These are phyloP conservation scores for Lactifluus hygrophoroides DNA, from an alignment of 768 basidiomycete species.

Conservation along the genomic window DNA sequence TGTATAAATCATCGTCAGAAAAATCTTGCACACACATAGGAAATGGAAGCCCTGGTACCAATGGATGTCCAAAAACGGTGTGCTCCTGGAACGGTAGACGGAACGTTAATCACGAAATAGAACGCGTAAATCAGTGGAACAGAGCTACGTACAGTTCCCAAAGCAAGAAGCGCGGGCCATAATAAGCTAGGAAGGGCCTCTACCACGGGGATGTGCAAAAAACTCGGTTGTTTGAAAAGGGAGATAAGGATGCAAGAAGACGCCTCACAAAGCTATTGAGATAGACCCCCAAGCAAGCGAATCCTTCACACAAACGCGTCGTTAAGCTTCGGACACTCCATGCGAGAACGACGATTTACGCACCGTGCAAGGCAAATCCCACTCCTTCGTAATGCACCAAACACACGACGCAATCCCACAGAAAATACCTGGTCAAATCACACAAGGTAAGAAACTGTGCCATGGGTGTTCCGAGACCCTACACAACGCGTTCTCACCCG, in stretches of 20 bases:
- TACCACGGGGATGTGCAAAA: constrained; percentile 15
- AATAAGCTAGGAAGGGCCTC: constrained; percentile 71
- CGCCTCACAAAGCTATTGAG: constrained; percentile 56
- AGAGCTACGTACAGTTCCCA: constrained; percentile 60
- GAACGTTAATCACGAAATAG: background rate
- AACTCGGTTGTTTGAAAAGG: background rate
- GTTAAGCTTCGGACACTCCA: background rate
- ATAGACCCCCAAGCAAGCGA: constrained; percentile 59
- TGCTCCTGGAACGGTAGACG: constrained; percentile 41
- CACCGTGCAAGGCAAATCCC: constrained; percentile 75
- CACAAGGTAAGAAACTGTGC: background rate
- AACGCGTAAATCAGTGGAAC: background rate
- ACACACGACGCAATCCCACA: constrained; percentile 78
- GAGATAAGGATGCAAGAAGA: background rate
- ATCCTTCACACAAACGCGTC: constrained; percentile 29
- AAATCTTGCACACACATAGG: background rate
- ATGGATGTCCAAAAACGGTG: constrained; percentile 81
- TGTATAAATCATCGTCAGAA: constrained; percentile 23
- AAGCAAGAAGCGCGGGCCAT: constrained; percentile 64
- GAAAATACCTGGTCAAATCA: constrained; percentile 48
- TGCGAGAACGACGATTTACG: constrained; percentile 16
- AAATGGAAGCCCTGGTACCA: constrained; percentile 46
- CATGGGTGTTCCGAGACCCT: background rate
- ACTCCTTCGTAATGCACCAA: constrained; percentile 57
- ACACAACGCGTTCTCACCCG: constrained; percentile 39